Evolutionary conservation across 768 basidiomycete genomes (phyloP), one percentile per base, ranked within the genome.

Genomic region (Auricularia heimuer): DNA sequence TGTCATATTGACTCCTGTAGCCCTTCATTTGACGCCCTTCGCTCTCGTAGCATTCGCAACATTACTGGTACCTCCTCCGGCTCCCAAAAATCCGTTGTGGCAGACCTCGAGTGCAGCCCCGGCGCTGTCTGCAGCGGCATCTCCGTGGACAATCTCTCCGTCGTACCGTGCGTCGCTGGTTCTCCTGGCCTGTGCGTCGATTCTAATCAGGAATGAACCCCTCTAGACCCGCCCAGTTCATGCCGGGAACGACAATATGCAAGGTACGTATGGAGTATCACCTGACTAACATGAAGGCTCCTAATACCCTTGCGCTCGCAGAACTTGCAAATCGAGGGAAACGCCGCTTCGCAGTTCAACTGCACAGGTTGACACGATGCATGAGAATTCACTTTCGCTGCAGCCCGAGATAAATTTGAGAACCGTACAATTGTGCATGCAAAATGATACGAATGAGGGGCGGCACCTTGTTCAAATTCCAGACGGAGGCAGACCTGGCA

Each of bases 401-500:
- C 29, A 29, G 29, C 29, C 29, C 0, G 29, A 29, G 29, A 29
- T 29, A 2, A 29, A 29, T 29, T 29, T 29, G 29, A 29, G 29
- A 29, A 29, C 29, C 29, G 29, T 29, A 29, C 29, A 29, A 29
- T 2, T 29, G 29, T 29, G 29, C 29, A 29, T 29, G 29, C 29
- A 29, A 29, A 29, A 29, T 29, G 29, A 29, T 29, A 29, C 29
- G 29, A 29, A 29, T 29, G 29, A 29, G 29, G 29, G 29, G 29
- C 29, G 29, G 81, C 64, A 82, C 84, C 0, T 80, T 94, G 62
- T 85, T 85, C 71, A 79, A 80, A 6, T 83, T 94, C 74, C 85
- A 87, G 69, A 79, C 83, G 0, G 76, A 70, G 18, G 78, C 82
- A 29, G 85, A 89, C 67, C 70, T 92, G 61, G 68, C 79, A 3